Evolutionary conservation across 1,139 yeast species (phyloP).

Genomic region (Geotrichum phurueaensis): DNA sequence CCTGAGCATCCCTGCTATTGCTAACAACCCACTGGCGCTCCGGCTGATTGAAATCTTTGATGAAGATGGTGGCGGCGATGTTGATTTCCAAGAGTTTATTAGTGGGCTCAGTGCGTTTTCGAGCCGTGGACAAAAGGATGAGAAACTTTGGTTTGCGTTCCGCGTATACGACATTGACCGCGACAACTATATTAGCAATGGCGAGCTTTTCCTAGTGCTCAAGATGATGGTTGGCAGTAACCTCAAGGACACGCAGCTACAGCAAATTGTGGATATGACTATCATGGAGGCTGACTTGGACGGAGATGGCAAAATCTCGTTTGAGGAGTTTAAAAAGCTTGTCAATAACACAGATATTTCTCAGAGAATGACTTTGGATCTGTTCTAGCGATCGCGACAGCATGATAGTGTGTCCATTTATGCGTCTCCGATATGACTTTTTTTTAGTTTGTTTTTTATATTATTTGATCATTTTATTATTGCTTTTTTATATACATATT

Average conservation of each 20-base stretch:
- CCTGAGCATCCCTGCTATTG: constrained; percentile 85
- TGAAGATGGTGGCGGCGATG: constrained; percentile 85
- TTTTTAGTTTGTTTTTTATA: background rate
- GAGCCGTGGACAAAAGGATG: constrained; percentile 78
- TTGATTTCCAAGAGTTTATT: constrained; percentile 93
- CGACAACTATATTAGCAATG: constrained; percentile 92
- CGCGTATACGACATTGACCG: constrained; percentile 92
- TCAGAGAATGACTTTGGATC: constrained; percentile 38
- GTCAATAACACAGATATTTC: constrained; percentile 39
- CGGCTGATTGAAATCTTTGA: constrained; percentile 93
- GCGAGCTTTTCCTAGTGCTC: constrained; percentile 85
- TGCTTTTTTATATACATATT: background rate
- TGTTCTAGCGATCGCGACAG: constrained; percentile 23
- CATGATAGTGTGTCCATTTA: background rate
- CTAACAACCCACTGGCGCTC: constrained; percentile 81
- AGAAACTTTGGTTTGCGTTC: constrained; percentile 83
- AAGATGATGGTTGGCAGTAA: constrained; percentile 97
- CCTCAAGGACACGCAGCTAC: constrained; percentile 78
- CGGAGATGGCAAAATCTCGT: constrained; percentile 82
- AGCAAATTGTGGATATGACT: constrained; percentile 92
- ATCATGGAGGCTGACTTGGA: constrained; percentile 91
- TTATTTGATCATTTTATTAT: background rate
- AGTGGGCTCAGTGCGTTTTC: constrained; percentile 86
- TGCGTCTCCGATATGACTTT: background rate
- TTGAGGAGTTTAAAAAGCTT: constrained; percentile 69